phyloP scores from a whole-genome alignment of 352 stramenopile species.

The Phytophthora fragariae region DNA sequence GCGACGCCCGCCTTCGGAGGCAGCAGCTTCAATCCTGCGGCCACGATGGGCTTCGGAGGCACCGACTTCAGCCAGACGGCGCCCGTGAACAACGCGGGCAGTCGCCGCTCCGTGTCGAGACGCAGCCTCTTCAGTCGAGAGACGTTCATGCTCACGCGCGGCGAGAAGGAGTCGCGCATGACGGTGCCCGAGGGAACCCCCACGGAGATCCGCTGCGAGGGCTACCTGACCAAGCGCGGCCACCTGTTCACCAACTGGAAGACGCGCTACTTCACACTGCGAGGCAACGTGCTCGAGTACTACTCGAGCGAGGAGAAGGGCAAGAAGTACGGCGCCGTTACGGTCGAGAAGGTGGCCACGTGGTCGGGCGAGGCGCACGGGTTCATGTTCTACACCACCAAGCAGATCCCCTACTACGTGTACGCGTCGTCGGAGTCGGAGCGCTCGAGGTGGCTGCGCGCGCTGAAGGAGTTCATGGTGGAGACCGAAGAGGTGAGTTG shows the following conservation, averaged over 20 bases:
- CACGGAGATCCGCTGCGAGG: constrained; percentile 77
- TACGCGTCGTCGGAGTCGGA: constrained; percentile 86
- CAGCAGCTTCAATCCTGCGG: constrained; percentile 38
- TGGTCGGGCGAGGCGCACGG: constrained; percentile 88
- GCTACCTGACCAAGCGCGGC: constrained; percentile 88
- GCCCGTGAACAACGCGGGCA: constrained; percentile 33
- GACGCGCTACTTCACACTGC: constrained; percentile 89
- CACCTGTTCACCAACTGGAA: constrained; percentile 93
- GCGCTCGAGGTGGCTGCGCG: constrained; percentile 80
- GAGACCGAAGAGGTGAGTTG: constrained; percentile 87
- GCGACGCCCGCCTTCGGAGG: constrained; percentile 24
- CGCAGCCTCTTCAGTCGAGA: constrained; percentile 81
- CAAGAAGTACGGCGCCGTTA: constrained; percentile 88
- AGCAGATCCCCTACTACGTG: constrained; percentile 91
- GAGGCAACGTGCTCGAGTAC: constrained; percentile 86
- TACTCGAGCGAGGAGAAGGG: constrained; percentile 86
- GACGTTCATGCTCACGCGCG: constrained; percentile 79
- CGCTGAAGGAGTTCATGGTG: constrained; percentile 86
- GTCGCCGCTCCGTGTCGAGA: constrained; percentile 63
- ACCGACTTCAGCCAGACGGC: constrained; percentile 45
- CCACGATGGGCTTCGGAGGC: constrained; percentile 25
- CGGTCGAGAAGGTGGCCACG: constrained; percentile 85
- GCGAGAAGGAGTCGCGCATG: constrained; percentile 70
- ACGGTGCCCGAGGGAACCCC: constrained; percentile 65
- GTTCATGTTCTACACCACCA: constrained; percentile 93